Evolutionary conservation across 495 filamentous ascomycete species (phyloP).

Genomic region (Ascobolus immersus): DNA sequence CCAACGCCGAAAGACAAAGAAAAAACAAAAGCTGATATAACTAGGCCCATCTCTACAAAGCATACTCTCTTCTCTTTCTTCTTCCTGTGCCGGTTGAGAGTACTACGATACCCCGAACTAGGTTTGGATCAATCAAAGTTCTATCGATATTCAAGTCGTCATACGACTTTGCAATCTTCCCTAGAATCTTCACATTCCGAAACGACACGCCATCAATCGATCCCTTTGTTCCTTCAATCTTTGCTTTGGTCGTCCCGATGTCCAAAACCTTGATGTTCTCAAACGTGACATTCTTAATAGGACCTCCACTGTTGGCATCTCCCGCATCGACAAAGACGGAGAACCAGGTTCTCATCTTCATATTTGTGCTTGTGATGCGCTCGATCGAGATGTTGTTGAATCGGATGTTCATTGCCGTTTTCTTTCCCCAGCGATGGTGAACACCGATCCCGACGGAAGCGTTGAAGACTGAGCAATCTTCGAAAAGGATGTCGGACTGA

Average conservation of each 20-base stretch:
- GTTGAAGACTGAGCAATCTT: constrained; percentile 5
- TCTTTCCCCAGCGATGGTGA: constrained; percentile 4
- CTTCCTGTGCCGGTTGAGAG: no score
- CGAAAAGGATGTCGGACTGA: constrained; percentile 5
- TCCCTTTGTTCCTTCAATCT: neutral
- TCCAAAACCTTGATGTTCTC: constrained; percentile 1
- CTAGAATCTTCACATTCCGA: no score
- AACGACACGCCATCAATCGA: no score
- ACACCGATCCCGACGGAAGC: constrained; percentile 4
- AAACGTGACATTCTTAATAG: neutral
- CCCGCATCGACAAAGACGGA: neutral
- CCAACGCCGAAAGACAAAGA: no score
- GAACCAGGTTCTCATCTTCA: constrained; percentile 1
- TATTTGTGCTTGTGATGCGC: neutral
- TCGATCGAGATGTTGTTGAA: constrained; percentile 5
- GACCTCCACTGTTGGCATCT: constrained; percentile 1
- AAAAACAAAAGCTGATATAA: no score
- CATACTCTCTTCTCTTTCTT: no score
- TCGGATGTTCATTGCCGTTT: constrained; percentile 1
- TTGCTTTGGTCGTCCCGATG: neutral
- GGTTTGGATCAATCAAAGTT: no score
- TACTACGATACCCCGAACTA: no score
- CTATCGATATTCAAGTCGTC: no score
- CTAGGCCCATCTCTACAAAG: no score
- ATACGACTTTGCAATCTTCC: no score